phyloP scores from a whole-genome alignment of 2,329 filamentous ascomycete genomes.

The Penicillium carneum region DNA sequence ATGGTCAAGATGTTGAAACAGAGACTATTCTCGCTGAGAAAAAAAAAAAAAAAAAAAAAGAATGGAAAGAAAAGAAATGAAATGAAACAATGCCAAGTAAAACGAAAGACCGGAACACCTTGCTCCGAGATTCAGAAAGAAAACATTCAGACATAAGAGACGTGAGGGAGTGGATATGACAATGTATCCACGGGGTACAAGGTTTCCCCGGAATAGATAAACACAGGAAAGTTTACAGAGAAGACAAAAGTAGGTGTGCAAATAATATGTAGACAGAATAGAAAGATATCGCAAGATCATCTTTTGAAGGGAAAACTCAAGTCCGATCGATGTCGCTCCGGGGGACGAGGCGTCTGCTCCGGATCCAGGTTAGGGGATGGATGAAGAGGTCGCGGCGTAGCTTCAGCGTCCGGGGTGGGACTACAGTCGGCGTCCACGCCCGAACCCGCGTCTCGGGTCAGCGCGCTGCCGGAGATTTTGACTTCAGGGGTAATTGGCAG shows the following conservation, averaged over 20 bases:
- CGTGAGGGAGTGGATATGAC: conserved; percentile 30
- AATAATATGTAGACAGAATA: conserved; percentile 28
- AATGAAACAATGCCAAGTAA: not conserved
- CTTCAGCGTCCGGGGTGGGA: conserved; percentile 41
- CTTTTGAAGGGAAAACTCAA: conserved; percentile 18
- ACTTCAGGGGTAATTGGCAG: conserved; percentile 35
- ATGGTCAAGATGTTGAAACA: not conserved
- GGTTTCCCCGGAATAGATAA: conserved; percentile 14
- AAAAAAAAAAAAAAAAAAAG: not conserved
- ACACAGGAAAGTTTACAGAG: conserved; percentile 30
- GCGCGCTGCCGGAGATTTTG: conserved; percentile 17
- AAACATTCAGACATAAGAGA: conserved; percentile 38
- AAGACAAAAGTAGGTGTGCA: conserved; percentile 26
- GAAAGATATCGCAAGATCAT: conserved; percentile 20
- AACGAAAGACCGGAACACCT: conserved; percentile 29
- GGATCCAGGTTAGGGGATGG: conserved; percentile 38
- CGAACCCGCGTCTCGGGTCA: conserved; percentile 21
- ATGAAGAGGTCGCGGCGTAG: conserved; percentile 45
- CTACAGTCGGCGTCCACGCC: conserved; percentile 31
- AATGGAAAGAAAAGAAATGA: not conserved
- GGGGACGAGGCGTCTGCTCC: conserved; percentile 39
- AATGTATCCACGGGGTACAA: conserved; percentile 28
- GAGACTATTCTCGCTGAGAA: not conserved
- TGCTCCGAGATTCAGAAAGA: conserved; percentile 28
- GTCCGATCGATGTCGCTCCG: conserved; percentile 35